Evolutionary conservation across 176 grass and related monocot genomes (phyloP).

Genomic region (Oropetium thomaeum): DNA sequence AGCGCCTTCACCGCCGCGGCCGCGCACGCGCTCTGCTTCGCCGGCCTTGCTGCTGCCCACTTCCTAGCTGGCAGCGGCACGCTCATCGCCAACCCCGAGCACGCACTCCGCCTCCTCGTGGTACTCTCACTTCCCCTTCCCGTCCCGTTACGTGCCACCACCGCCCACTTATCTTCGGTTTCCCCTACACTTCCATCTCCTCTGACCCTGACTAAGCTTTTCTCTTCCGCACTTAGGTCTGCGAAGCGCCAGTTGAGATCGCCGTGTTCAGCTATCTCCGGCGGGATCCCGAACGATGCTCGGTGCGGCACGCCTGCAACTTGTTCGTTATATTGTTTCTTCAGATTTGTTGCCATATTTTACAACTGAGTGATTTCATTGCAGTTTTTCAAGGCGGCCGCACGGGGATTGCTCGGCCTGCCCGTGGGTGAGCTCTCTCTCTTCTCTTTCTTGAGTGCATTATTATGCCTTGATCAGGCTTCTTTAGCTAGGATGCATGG

Average conservation of each 20-base stretch:
- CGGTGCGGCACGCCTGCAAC: conserved; percentile 28
- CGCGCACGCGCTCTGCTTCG: conserved; percentile 48
- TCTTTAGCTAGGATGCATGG: neutral
- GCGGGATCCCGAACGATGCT: conserved; percentile 42
- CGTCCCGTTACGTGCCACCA: neutral
- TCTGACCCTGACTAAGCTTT: neutral
- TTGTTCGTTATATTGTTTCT: conserved; percentile 1
- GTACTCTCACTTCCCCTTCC: conserved; percentile 14
- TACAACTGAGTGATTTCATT: conserved; percentile 16
- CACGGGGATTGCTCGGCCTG: conserved; percentile 54
- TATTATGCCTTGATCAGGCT: conserved; percentile 1
- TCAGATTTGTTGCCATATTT: neutral
- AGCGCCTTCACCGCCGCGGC: conserved; percentile 10
- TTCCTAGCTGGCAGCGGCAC: conserved; percentile 24
- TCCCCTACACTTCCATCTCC: neutral
- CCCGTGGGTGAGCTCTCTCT: conserved; percentile 52
- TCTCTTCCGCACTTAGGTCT: conserved; percentile 30
- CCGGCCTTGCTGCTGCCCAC: conserved; percentile 39
- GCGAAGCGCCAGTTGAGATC: conserved; percentile 61
- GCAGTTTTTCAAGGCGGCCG: conserved; percentile 65
- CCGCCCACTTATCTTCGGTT: neutral
- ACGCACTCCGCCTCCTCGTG: conserved; percentile 58
- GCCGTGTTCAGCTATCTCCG: conserved; percentile 64
- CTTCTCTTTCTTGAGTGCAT: neutral
- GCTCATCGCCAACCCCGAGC: conserved; percentile 53